Evolutionary conservation across 257 asterid species (phyloP).

Genomic region (Thymus quinquecostatus): DNA sequence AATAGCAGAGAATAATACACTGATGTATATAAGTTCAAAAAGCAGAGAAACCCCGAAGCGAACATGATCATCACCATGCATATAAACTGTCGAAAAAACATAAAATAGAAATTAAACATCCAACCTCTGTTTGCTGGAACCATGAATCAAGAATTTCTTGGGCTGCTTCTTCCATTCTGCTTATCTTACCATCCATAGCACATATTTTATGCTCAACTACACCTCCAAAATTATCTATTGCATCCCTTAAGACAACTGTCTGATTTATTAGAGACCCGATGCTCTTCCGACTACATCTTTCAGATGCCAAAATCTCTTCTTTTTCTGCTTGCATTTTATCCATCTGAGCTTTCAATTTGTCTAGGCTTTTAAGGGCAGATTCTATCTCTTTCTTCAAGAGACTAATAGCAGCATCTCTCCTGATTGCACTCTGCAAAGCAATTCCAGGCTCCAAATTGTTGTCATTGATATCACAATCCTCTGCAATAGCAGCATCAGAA

Average conservation of each 20-base stretch:
- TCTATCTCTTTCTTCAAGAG: conserved; percentile 75
- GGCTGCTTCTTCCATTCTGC: conserved; percentile 50
- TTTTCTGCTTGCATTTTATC: conserved; percentile 57
- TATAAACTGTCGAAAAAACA: not conserved
- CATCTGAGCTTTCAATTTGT: conserved; percentile 76
- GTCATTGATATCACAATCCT: conserved; percentile 28
- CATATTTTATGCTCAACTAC: conserved; percentile 52
- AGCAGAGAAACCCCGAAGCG: not conserved
- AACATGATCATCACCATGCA: conserved; percentile 9
- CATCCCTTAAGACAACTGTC: conserved; percentile 52
- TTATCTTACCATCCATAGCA: conserved; percentile 57
- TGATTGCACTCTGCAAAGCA: conserved; percentile 40
- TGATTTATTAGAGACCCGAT: conserved; percentile 51
- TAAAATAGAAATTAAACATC: conserved; percentile 16
- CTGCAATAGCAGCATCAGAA: conserved; percentile 11
- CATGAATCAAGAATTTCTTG: conserved; percentile 60
- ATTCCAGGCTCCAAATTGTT: conserved; percentile 33
- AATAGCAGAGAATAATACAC: not conserved
- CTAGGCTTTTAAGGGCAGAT: conserved; percentile 66
- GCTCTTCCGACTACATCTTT: conserved; percentile 51
- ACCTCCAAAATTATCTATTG: conserved; percentile 58
- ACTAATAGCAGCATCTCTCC: conserved; percentile 55
- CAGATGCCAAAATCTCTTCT: conserved; percentile 57
- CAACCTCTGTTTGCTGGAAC: conserved; percentile 73
- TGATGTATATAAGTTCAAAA: not conserved